A percentile compares a stretch with the other conserved stretches of the same genome.
Conservation (phyloP, 768 basidiomycete genomes). For the Lactarius akahatsu region DNA sequence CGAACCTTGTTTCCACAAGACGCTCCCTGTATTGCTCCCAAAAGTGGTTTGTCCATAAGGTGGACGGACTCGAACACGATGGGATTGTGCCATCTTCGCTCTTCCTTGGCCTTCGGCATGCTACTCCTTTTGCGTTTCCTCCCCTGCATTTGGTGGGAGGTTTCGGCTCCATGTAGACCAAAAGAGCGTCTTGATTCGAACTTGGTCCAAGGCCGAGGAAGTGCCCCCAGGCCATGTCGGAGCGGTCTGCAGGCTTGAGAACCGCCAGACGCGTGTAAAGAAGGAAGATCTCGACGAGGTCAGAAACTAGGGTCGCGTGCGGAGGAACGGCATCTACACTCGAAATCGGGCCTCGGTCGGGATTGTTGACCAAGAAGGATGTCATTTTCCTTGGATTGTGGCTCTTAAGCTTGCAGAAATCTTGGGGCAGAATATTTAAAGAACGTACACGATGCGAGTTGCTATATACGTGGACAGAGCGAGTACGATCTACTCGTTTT, state of each 20-base stretch:
- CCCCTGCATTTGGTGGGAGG: not conserved
- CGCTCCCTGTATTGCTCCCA: slow-evolving; percentile 77
- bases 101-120: not conserved
- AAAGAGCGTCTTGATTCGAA: slow-evolving; percentile 56
- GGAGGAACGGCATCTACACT: not conserved
- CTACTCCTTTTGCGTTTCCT: too few relatives aligned
- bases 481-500: too few relatives aligned
- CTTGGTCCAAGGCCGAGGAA: slow-evolving; percentile 64
- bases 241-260: slow-evolving; percentile 35
- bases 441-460: too few relatives aligned
- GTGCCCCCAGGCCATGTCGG: slow-evolving; percentile 28
- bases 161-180: slow-evolving; percentile 49
- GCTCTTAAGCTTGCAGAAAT: too few relatives aligned
- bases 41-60: slow-evolving; percentile 74
- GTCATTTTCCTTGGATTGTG: not conserved
- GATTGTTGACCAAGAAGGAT: not conserved
- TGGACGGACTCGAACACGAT: slow-evolving; percentile 48
- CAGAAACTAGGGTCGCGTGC: slow-evolving; percentile 43
- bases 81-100: slow-evolving; percentile 31
- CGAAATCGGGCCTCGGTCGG: not conserved
- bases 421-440: too few relatives aligned
- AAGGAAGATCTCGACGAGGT: slow-evolving; percentile 64
- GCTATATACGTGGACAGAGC: too few relatives aligned
- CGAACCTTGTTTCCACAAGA: slow-evolving; percentile 82
- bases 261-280: slow-evolving; percentile 42